phyloP scores from a whole-genome alignment of 202 grass and related monocot genomes.

The Zoysia matrella region DNA sequence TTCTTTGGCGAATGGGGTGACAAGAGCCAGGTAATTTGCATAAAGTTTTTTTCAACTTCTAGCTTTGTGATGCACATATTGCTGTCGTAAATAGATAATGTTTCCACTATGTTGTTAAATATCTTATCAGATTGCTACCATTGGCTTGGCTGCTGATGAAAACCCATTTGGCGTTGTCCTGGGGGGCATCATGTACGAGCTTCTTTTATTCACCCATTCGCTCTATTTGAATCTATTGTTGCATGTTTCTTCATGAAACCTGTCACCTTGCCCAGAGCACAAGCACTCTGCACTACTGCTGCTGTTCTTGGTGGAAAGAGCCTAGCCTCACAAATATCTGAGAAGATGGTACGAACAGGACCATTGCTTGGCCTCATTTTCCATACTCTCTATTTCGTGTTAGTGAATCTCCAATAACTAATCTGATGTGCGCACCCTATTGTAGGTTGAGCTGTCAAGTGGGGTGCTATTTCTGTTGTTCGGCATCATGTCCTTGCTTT shows the following conservation, averaged over 20 bases:
- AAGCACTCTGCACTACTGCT: slow-evolving; percentile 96
- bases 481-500: slow-evolving; percentile 82
- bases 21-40: slow-evolving; percentile 85
- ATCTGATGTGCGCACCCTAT: not conserved
- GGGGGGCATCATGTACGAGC: slow-evolving; percentile 80
- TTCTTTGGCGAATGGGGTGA: slow-evolving; percentile 99
- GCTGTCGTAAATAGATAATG: slow-evolving; percentile 30
- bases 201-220: slow-evolving; percentile 12
- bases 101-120: not conserved
- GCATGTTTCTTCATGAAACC: slow-evolving; percentile 21
- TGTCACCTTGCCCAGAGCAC: slow-evolving; percentile 54
- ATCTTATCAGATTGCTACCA: slow-evolving; percentile 84
- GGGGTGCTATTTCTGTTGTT: slow-evolving; percentile 95
- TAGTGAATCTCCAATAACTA: slow-evolving; percentile 19
- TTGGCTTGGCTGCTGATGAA: slow-evolving; percentile 93
- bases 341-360: slow-evolving; percentile 76
- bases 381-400: not conserved
- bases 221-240: slow-evolving; percentile 4
- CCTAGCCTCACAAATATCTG: slow-evolving; percentile 96
- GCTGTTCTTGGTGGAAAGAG: slow-evolving; percentile 96
- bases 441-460: slow-evolving; percentile 91
- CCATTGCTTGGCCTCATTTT: not conserved
- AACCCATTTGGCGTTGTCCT: slow-evolving; percentile 97
- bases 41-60: slow-evolving; percentile 10
- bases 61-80: slow-evolving; percentile 29